Base-by-base conservation (phyloP, 805 yeast genomes). In the Brettanomyces nanus region DNA sequence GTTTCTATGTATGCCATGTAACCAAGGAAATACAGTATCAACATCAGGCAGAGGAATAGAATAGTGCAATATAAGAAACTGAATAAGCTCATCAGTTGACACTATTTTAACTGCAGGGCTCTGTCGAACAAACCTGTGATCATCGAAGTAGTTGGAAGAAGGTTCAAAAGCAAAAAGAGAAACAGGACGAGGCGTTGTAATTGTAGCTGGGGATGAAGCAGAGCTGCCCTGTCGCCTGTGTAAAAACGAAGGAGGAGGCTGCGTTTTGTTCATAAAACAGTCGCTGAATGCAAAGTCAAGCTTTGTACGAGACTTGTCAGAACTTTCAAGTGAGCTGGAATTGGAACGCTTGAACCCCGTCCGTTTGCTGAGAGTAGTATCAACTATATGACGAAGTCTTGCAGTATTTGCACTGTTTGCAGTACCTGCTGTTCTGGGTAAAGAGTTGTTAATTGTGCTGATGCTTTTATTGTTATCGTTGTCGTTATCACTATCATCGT, bases 1-100 rank as follows among this genome's bases (percentile, higher is more conserved):
- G 26, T 68, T 65, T 11, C 65, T 66, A 44, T 80, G 76, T 31
- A 83, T 64, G 1, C 95, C 92, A 55, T 89, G 95, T 19, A 85
- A 65, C 96, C 96, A 87, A 0, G 97, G 97, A 49, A 87, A 89
- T 69, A 89, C 74, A 9, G 52, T 52, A 19, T 67, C 71, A 15
- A 89, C 80, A 3, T 72, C 73, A 0, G 96, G 95, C 29, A 80
- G 52, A 3, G 48, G 54, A 10, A 53, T 33, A 2, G 52, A 40
- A 31, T 50, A 55, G 21, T 53, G 52, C 3, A 29, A 39, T 7
- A 39, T 38, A 14, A 57, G 40, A 7, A 51, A 45, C 7, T 43
- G 39, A 31, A 50, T 45, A 3, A 51, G 36, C 37, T 58, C 62
- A n/a, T 49, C 53, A 5, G 47, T 44, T 4, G 55, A 43, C 10